phyloP scores from a whole-genome alignment of 2,329 filamentous ascomycete genomes.

The Pseudogymnoascus sp. region DNA sequence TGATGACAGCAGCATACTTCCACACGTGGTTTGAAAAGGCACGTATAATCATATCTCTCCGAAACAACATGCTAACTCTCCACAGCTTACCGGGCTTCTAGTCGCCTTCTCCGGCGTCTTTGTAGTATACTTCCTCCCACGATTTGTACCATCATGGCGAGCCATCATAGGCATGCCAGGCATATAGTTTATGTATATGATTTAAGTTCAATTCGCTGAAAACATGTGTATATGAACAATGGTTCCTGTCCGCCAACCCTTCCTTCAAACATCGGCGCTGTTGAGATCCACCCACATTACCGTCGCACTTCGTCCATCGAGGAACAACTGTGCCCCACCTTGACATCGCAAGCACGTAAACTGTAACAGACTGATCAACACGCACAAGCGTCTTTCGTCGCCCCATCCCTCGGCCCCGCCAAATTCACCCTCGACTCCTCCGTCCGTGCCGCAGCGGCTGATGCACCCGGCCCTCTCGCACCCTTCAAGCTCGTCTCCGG shows the following conservation, averaged over 20 bases:
- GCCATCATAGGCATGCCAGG: slow-evolving; percentile 39
- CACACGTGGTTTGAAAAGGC: slow-evolving; percentile 99
- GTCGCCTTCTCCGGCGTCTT: slow-evolving; percentile 43
- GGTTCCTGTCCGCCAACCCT: background rate
- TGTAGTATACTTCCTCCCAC: slow-evolving; percentile 43
- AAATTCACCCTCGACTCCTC: slow-evolving; percentile 72
- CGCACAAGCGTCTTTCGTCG: slow-evolving; percentile 85
- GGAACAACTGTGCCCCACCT: slow-evolving; percentile 12
- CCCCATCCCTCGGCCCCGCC: slow-evolving; percentile 62
- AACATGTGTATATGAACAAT: slow-evolving; percentile 7
- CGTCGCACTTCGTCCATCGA: slow-evolving; percentile 1
- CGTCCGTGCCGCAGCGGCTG: slow-evolving; percentile 46
- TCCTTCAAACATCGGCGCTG: background rate
- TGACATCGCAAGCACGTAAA: slow-evolving; percentile 2
- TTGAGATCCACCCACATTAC: background rate
- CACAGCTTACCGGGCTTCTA: slow-evolving; percentile 41
- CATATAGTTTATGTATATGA: slow-evolving; percentile 22
- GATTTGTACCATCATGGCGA: slow-evolving; percentile 36
- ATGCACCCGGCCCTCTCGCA: slow-evolving; percentile 61
- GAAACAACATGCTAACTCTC: slow-evolving; percentile 7
- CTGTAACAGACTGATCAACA: slow-evolving; percentile 47
- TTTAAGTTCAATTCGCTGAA: slow-evolving; percentile 8
- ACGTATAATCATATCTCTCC: slow-evolving; percentile 22
- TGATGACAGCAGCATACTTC: slow-evolving; percentile 98
- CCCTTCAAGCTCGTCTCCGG: slow-evolving; percentile 95